Conservation (phyloP, 305 asterid genomes). For the Fraxinus nigra region DNA sequence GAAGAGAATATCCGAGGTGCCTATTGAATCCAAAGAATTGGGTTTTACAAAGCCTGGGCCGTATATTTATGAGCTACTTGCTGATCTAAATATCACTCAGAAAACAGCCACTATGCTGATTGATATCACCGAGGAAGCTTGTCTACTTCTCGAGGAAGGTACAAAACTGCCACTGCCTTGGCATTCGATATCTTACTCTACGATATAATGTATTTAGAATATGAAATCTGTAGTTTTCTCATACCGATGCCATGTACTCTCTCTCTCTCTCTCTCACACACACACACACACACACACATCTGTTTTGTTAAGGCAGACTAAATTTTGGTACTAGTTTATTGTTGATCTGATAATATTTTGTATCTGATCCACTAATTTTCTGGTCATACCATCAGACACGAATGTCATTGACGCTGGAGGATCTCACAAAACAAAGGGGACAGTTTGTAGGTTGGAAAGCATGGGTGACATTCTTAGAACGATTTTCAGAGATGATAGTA, state of each 20-base stretch:
- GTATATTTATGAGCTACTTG: conserved; percentile 86
- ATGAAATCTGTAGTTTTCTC: conserved; percentile 6
- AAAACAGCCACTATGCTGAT: conserved; percentile 71
- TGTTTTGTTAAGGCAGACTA: background rate
- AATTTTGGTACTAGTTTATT: background rate
- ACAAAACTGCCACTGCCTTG: conserved; percentile 26
- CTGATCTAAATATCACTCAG: conserved; percentile 71
- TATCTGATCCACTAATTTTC: conserved; percentile 20
- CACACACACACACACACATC: background rate
- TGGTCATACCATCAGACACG: conserved; percentile 47
- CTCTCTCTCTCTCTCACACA: background rate
- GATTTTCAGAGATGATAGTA: conserved; percentile 60
- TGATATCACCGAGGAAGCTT: conserved; percentile 75
- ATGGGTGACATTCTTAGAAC: conserved; percentile 75
- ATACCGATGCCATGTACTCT: background rate
- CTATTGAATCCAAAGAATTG: conserved; percentile 76
- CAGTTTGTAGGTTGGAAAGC: conserved; percentile 70
- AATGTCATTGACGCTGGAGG: conserved; percentile 54
- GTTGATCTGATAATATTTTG: background rate
- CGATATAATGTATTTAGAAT: background rate
- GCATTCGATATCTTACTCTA: conserved; percentile 19
- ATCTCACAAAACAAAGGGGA: conserved; percentile 53
- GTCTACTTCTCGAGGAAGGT: conserved; percentile 94
- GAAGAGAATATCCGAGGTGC: conserved; percentile 80
- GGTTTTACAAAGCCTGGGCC: conserved; percentile 95